Percentiles rank a stretch among this genome's conserved stretches.
Evolutionary conservation across 768 basidiomycete genomes (phyloP).

Genomic region (Calocybe gangraenosa): DNA sequence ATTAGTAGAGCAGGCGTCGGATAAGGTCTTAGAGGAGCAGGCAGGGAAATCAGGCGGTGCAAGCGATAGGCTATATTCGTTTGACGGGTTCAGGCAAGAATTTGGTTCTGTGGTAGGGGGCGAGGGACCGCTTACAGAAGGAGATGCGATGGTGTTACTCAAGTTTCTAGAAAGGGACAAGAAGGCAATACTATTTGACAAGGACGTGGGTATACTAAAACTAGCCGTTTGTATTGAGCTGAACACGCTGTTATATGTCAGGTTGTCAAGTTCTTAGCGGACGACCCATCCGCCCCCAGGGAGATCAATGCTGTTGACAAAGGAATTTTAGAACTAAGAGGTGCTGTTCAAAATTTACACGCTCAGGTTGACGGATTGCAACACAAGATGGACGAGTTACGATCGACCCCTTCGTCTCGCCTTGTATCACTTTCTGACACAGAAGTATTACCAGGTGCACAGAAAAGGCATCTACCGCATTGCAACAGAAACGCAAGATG

Average conservation of each 20-base stretch:
- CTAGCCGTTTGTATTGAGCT: not conserved
- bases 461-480: slow-evolving; percentile 56
- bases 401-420: slow-evolving; percentile 6
- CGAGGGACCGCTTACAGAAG: slow-evolving; percentile 42
- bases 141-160: slow-evolving; percentile 67
- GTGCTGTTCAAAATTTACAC: slow-evolving; percentile 62
- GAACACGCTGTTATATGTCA: slow-evolving; percentile 22
- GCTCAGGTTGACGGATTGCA: slow-evolving; percentile 69
- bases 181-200: slow-evolving; percentile 55
- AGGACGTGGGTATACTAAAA: slow-evolving; percentile 61
- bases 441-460: slow-evolving; percentile 49
- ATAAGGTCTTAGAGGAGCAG: slow-evolving; percentile 46
- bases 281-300: slow-evolving; percentile 26
- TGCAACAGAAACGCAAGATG: slow-evolving; percentile 67
- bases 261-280: slow-evolving; percentile 78
- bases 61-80: slow-evolving; percentile 58
- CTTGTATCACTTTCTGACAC: not conserved
- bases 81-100: slow-evolving; percentile 53
- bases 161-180: slow-evolving; percentile 80
- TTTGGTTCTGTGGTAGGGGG: slow-evolving; percentile 43
- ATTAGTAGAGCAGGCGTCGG: slow-evolving; percentile 65
- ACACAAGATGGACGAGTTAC: slow-evolving; percentile 68
- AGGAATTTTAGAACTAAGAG: slow-evolving; percentile 79
- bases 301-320: slow-evolving; percentile 74
- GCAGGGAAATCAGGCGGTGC: slow-evolving; percentile 38